Percentiles rank a stretch among this genome's conserved stretches.
phyloP scores from a whole-genome alignment of 1,139 yeast species.

The Kurtzmaniella quercitrusa region DNA sequence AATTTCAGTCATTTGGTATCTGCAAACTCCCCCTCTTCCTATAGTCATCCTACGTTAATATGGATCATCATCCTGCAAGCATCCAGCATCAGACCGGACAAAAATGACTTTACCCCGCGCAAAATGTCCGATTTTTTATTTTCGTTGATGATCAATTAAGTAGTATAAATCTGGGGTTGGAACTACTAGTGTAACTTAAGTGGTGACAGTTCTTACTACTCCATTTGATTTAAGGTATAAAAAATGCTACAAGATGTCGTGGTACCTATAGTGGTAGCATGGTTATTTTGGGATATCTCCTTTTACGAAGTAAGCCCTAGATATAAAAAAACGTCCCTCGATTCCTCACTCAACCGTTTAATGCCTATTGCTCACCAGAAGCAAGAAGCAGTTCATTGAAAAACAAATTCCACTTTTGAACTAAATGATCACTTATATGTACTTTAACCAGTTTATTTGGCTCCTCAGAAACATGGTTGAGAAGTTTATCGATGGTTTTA shows the following conservation, averaged over 20 bases:
- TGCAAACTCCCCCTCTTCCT: too few relatives aligned
- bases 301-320: background rate
- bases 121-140: background rate
- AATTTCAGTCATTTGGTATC: too few relatives aligned
- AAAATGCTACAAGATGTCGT: slow-evolving; percentile 1
- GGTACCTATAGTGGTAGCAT: background rate
- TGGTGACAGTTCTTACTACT: too few relatives aligned
- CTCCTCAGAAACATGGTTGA: slow-evolving; percentile 1
- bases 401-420: slow-evolving; percentile 5
- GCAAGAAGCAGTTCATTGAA: slow-evolving; percentile 1
- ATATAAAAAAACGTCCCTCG: background rate
- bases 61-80: background rate
- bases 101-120: background rate
- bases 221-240: background rate
- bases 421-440: slow-evolving; percentile 1
- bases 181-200: background rate
- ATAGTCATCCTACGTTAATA: background rate
- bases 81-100: background rate
- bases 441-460: background rate
- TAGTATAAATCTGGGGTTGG: background rate
- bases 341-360: background rate
- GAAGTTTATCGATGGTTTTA: slow-evolving; percentile 14
- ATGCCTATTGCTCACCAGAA: background rate
- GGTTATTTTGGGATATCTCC: slow-evolving; percentile 4
- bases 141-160: background rate